Evolutionary conservation across 768 basidiomycete species (phyloP).

Genomic region (Leccinum subgranulosum): DNA sequence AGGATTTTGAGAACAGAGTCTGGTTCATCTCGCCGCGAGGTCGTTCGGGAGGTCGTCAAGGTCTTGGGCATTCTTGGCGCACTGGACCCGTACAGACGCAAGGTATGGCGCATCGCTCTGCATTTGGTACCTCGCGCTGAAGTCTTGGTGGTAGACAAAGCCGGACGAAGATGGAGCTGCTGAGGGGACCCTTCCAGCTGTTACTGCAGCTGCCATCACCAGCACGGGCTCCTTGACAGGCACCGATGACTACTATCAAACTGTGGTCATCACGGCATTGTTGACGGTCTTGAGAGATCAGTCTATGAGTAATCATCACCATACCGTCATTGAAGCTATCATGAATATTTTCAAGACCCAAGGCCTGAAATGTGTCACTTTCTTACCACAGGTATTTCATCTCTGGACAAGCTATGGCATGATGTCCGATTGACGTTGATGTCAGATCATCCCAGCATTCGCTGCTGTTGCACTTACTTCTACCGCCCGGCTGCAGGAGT

Average conservation of each 20-base stretch:
- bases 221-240: conserved; percentile 58
- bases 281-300: conserved; percentile 87
- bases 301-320: conserved; percentile 80
- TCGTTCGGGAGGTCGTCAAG: conserved; percentile 91
- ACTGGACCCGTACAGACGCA: conserved; percentile 91
- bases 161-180: conserved; percentile 61
- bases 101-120: conserved; percentile 48
- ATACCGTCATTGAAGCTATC: conserved; percentile 93
- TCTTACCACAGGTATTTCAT: conserved; percentile 77
- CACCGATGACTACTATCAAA: conserved; percentile 96
- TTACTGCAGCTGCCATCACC: conserved; percentile 66
- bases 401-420: background rate
- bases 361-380: conserved; percentile 92
- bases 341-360: conserved; percentile 99
- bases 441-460: conserved; percentile 92
- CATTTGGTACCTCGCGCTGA: conserved; percentile 1
- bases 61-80: conserved; percentile 96
- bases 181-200: conserved; percentile 58
- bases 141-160: conserved; percentile 39
- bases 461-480: conserved; percentile 81
- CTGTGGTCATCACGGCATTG: conserved; percentile 87
- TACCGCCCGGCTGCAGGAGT: conserved; percentile 81
- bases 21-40: conserved; percentile 75
- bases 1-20: conserved; percentile 83
- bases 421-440: conserved; percentile 8